These are phyloP conservation scores for Kondoa malvinella DNA, from an alignment of 768 basidiomycete species.

Conservation along the genomic window DNA sequence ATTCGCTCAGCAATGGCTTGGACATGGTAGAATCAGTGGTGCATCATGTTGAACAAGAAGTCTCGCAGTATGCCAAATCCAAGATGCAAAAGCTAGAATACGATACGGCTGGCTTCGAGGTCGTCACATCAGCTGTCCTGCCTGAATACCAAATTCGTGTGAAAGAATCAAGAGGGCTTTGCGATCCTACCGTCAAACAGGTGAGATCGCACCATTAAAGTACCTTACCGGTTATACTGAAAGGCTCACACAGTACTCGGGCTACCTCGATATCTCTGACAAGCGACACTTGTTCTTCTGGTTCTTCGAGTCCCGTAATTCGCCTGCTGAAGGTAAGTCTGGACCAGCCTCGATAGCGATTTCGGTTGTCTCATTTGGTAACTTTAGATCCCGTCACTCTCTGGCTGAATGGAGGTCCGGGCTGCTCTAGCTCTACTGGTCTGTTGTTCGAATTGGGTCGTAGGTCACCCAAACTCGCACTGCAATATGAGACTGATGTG, in stretches of 20 bases:
- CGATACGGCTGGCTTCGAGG: background rate
- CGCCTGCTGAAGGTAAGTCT: constrained; percentile 51
- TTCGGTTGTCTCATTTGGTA: constrained; percentile 48
- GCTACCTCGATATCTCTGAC: constrained; percentile 59
- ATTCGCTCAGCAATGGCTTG: background rate
- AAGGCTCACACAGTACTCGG: constrained; percentile 5
- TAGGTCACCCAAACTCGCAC: too few relatives aligned
- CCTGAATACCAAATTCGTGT: background rate
- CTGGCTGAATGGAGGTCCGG: constrained; percentile 21
- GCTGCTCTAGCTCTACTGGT: constrained; percentile 41
- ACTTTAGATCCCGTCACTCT: constrained; percentile 2
- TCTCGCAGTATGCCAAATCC: background rate
- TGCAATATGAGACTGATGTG: too few relatives aligned
- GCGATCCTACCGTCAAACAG: constrained; percentile 16
- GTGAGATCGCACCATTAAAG: constrained; percentile 2
- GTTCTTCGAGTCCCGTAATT: constrained; percentile 58
- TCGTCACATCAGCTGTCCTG: background rate
- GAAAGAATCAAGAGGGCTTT: background rate
- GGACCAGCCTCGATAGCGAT: constrained; percentile 79
- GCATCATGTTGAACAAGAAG: background rate
- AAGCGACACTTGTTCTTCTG: constrained; percentile 78
- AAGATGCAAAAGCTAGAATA: background rate
- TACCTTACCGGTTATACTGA: background rate
- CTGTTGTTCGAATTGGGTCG: constrained; percentile 83
- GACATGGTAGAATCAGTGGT: background rate